These are phyloP conservation scores for Phytopythium cucurbitacearum DNA, from an alignment of 352 stramenopile genomes.

Conservation along the genomic window DNA sequence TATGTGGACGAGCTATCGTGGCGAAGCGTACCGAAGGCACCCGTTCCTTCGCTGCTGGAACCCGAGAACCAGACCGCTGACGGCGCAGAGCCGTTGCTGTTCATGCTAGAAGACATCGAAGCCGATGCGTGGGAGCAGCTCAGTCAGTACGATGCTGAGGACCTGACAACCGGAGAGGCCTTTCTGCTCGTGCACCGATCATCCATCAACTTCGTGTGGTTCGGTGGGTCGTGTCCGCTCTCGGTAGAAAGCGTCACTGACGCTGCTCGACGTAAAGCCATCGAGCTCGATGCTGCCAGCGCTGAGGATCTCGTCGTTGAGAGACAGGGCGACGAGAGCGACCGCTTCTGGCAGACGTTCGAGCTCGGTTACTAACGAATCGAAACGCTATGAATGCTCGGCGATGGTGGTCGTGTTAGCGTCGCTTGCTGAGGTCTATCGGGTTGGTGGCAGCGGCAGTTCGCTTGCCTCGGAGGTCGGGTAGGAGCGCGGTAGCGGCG, in stretches of 20 bases:
- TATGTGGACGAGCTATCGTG: slow-evolving; percentile 38
- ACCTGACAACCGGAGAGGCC: slow-evolving; percentile 25
- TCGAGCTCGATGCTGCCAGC: background rate
- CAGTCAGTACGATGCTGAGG: slow-evolving; percentile 60
- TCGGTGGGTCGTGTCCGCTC: slow-evolving; percentile 18
- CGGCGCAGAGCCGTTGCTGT: slow-evolving; percentile 20
- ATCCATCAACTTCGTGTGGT: slow-evolving; percentile 29
- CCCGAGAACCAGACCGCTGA: background rate
- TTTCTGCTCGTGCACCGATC: slow-evolving; percentile 28
- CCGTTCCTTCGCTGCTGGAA: background rate
- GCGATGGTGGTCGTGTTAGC: background rate
- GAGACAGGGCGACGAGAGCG: slow-evolving; percentile 31
- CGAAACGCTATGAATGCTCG: slow-evolving; percentile 1
- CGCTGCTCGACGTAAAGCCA: slow-evolving; percentile 11
- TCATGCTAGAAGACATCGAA: slow-evolving; percentile 13
- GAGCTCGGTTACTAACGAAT: slow-evolving; percentile 47
- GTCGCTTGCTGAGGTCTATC: background rate
- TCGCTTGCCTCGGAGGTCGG: slow-evolving; percentile 18
- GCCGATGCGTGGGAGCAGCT: slow-evolving; percentile 38
- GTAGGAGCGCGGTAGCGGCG: slow-evolving; percentile 29
- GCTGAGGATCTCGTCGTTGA: slow-evolving; percentile 12
- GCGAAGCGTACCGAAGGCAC: background rate
- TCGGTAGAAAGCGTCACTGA: slow-evolving; percentile 8
- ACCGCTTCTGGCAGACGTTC: slow-evolving; percentile 58
- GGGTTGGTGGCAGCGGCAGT: too few species aligned